Conservation (phyloP, 2,329 filamentous ascomycete species). For the Colletotrichum tamarilloi region DNA sequence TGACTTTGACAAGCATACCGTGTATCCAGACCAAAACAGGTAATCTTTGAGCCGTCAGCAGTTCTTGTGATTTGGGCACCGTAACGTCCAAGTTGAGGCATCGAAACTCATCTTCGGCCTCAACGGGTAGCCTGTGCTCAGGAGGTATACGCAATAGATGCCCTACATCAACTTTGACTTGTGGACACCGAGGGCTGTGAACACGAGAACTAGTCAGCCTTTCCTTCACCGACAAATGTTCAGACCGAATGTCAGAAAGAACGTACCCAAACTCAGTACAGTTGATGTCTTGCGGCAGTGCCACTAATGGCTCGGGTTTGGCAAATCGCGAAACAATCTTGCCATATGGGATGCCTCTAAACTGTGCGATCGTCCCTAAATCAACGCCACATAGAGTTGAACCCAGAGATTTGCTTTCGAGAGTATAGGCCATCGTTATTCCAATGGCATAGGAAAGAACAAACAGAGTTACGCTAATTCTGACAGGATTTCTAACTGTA, state of each 20-base stretch:
- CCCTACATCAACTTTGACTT: slow-evolving; percentile 51
- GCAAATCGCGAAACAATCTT: slow-evolving; percentile 19
- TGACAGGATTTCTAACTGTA: background rate
- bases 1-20: slow-evolving; percentile 41
- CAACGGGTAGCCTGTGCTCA: slow-evolving; percentile 36
- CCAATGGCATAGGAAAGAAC: background rate
- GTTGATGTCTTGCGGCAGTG: background rate
- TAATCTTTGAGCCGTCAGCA: slow-evolving; percentile 21
- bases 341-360: slow-evolving; percentile 30
- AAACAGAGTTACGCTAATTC: background rate
- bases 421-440: background rate
- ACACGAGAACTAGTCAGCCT: slow-evolving; percentile 19
- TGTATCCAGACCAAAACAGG: slow-evolving; percentile 60
- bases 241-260: background rate
- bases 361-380: background rate
- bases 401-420: background rate
- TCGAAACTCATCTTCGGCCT: slow-evolving; percentile 53
- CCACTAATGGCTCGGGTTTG: background rate
- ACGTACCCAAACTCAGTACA: slow-evolving; percentile 26
- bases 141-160: slow-evolving; percentile 56
- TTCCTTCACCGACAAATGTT: background rate
- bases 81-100: slow-evolving; percentile 56
- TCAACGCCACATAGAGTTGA: slow-evolving; percentile 12
- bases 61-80: slow-evolving; percentile 36
- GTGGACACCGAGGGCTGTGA: slow-evolving; percentile 53